Conservation (phyloP, 352 stramenopile species). For the Pythium insidiosum region DNA sequence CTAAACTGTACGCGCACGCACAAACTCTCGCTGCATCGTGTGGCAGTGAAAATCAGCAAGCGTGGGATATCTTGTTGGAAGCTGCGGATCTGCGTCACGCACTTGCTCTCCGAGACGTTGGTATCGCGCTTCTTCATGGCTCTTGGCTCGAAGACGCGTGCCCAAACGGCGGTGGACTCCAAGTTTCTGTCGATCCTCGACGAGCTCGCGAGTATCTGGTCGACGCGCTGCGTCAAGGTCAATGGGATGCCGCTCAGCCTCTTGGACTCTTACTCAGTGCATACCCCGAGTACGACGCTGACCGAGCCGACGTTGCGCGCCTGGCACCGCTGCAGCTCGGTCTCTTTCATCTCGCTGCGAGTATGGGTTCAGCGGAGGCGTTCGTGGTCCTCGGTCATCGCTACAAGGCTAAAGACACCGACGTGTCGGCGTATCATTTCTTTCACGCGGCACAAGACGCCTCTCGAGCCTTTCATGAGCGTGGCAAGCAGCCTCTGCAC, state of each 20-base stretch:
- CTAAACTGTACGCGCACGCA: slow-evolving; percentile 5
- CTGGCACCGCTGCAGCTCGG: slow-evolving; percentile 12
- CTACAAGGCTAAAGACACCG: slow-evolving; percentile 22
- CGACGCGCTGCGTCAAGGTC: neutral
- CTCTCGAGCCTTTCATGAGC: slow-evolving; percentile 42
- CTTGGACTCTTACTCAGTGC: neutral
- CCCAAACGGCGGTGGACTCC: too few species aligned
- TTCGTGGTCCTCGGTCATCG: slow-evolving; percentile 46
- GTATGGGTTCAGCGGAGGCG: slow-evolving; percentile 26
- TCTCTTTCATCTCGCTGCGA: slow-evolving; percentile 41
- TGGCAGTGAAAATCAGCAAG: neutral
- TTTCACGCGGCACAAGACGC: slow-evolving; percentile 38
- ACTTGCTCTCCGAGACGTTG: slow-evolving; percentile 3
- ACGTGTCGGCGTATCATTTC: slow-evolving; percentile 56
- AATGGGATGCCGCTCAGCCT: neutral
- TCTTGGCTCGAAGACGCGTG: too few species aligned
- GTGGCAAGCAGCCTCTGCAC: slow-evolving; percentile 68
- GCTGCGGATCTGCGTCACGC: slow-evolving; percentile 8
- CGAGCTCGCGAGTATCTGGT: neutral
- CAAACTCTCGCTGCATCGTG: neutral
- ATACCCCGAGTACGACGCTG: neutral
- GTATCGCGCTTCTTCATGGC: slow-evolving; percentile 7
- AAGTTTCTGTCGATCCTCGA: neutral
- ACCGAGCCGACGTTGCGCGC: too few species aligned
- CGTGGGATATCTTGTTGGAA: slow-evolving; percentile 12